Evolutionary conservation across 768 basidiomycete species (phyloP).

Genomic region (Psilocybe tampanensis): DNA sequence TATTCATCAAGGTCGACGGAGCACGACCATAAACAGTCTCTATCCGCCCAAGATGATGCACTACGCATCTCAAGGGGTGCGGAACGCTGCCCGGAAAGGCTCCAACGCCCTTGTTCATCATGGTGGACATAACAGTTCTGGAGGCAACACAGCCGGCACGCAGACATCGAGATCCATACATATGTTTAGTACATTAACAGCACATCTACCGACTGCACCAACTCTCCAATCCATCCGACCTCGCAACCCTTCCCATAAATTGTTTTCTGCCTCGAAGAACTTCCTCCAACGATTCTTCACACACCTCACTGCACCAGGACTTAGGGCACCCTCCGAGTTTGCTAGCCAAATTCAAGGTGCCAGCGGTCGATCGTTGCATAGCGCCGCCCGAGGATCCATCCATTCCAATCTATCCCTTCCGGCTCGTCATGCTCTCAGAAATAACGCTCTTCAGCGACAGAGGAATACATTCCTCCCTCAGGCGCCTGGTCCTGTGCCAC

Average conservation of each 20-base stretch:
- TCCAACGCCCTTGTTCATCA: conserved; percentile 32
- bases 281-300: conserved; percentile 57
- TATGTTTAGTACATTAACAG: conserved; percentile 30
- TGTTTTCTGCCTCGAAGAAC: conserved; percentile 57
- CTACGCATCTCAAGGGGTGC: conserved; percentile 46
- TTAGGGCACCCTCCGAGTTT: conserved; percentile 32
- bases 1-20: conserved; percentile 8
- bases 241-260: conserved; percentile 39
- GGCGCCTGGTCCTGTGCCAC: conserved; percentile 44
- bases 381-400: conserved; percentile 35
- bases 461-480: conserved; percentile 56
- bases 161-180: conserved; percentile 46
- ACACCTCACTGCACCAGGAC: conserved; percentile 59
- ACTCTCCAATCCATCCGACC: conserved; percentile 14
- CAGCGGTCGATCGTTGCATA: conserved; percentile 34
- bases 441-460: conserved; percentile 41
- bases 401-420: conserved; percentile 60
- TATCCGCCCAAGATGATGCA: conserved; percentile 38
- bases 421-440: conserved; percentile 49
- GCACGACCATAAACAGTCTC: conserved; percentile 10
- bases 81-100: conserved; percentile 42
- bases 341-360: conserved; percentile 25
- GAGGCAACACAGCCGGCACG: conserved; percentile 24
- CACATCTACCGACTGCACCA: conserved; percentile 7
- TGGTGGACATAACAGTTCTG: conserved; percentile 27